These are phyloP conservation scores for Acanthamoeba lenticulata DNA, from an alignment of 208 protist genomes.

Conservation along the genomic window DNA sequence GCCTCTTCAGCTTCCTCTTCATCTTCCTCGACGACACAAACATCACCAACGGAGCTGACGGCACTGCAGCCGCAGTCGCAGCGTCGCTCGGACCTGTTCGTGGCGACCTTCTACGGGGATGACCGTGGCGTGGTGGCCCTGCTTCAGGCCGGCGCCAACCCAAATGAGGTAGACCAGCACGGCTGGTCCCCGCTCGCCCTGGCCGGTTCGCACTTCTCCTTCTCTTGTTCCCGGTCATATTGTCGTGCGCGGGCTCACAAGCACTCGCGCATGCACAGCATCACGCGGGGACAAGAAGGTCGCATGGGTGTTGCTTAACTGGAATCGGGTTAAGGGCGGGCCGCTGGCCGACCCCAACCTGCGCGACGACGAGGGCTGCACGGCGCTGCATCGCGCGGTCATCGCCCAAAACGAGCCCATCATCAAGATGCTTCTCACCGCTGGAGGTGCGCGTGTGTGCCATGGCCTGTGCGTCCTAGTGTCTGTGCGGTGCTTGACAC, in stretches of 20 bases:
- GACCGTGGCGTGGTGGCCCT: conserved; percentile 26
- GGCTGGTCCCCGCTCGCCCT: conserved; percentile 33
- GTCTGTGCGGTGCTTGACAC: too few species aligned
- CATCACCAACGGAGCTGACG: not conserved
- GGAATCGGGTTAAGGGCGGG: not conserved
- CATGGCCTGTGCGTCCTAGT: not conserved
- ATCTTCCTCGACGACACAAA: not conserved
- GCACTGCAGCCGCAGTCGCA: not conserved
- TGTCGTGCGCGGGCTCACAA: not conserved
- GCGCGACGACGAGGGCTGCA: conserved; percentile 26
- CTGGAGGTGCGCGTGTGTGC: not conserved
- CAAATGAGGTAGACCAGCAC: conserved; percentile 10
- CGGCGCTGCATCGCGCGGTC: not conserved
- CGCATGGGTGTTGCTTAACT: conserved; percentile 23
- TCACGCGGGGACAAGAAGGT: not conserved
- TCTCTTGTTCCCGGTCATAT: not conserved
- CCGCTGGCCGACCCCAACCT: conserved; percentile 39
- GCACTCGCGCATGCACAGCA: not conserved
- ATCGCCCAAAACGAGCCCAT: conserved; percentile 9
- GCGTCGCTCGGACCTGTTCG: not conserved
- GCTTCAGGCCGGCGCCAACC: not conserved
- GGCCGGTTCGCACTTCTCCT: not conserved
- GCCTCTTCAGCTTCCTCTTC: not conserved
- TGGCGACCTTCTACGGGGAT: conserved; percentile 27
- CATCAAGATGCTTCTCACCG: not conserved